Base-by-base conservation (phyloP, 2,329 filamentous ascomycete species). In the Beauveria australis region DNA sequence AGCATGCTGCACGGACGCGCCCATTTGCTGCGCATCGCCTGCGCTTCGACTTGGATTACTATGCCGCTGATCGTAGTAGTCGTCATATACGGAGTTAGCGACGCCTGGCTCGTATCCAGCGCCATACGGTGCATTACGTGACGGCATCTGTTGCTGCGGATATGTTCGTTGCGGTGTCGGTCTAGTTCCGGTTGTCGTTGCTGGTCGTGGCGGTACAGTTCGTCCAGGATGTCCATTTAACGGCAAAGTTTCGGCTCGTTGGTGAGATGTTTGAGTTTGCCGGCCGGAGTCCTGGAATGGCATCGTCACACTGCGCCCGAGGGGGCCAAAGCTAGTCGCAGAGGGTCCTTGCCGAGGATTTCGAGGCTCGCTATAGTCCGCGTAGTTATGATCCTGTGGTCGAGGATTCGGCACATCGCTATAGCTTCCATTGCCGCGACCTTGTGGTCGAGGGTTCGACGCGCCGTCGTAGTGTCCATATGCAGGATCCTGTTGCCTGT, bases 271-370 rank as follows among this genome's bases (percentile, higher is more conserved):
- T n/a, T 66, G 66, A 65, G 70, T 68, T 26, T 70, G 75, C 40
- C 75, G 72, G 65, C 75, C 72, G 19, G 72, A 70, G 12, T 79
- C 75, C 60, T 81, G 77, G 3, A 76, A 70, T 2, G 84, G 83
- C 81, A 86, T 83, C 5, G 85, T 87, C 78, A 81, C 82, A 61
- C 83, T 87, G 65, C 84, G 76, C n/a, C 73, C 68, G 9, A 81
- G 81, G 2, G 80, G 78, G 0, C 75, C 81, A 64, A 81, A 84
- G 6, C 76, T 74, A 44, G 76, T 73, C 62, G 69, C 67, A 9
- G 64, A 65, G 12, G 74, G 72, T 2, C 28, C 62, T 65, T 43
- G 71, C 14, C 54, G 48, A n/a, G 63, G 3, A 60, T 65, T 12
- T 60, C 52, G 37, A 62, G 41, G 10, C 19, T 46, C 22, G 2